Base-by-base conservation (phyloP, 2,329 filamentous ascomycete genomes). In the Cercospora berteroae region DNA sequence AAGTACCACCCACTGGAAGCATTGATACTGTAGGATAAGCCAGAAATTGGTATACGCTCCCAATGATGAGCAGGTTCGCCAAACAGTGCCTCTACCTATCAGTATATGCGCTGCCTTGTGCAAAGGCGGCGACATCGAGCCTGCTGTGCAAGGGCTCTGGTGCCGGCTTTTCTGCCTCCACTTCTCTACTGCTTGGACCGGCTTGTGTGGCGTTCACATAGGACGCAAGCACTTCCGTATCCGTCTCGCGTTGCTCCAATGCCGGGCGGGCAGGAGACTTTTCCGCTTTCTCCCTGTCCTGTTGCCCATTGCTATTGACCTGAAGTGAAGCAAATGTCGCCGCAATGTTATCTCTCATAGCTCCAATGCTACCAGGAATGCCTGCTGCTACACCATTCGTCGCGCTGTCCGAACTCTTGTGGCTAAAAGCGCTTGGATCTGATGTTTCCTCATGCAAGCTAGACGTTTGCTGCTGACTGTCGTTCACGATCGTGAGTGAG, bases 1-100 rank as follows among this genome's bases (percentile, higher is more conserved):
- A 81, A 60, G 84, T 84, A 9, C 82, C 81, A 20, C 79, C 85
- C 33, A 83, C 85, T 74, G 83, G 83, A 4, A 83, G 81, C 55
- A 74, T 88, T 68, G 86, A 88, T 75, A 82, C 78, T 60, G 85
- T 67, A 27, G 70, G 66, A 59, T 68, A 66, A 64, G 44, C 60
- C 44, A 50, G 20, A 50, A 50, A 23, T 20, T 8, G 5, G 23
- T 48, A 10, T 48, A 48, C 18, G 42, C 18, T 23, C 44, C 44
- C 13, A 39, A 23, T 50, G 18, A 23, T 20, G n/a, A 20, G 44
- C 10, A 23, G 42, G 8, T 20, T 23, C 10, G 44, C 44, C 52
- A 31, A n/a, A 52, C 18, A 52, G 9, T 52, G 23, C 23, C 52
- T 10, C 55, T 64, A 64, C 23, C 63, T 42, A 58, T 71, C 71